Base-by-base conservation (phyloP, 768 basidiomycete genomes). In the Tremella mesenterica region DNA sequence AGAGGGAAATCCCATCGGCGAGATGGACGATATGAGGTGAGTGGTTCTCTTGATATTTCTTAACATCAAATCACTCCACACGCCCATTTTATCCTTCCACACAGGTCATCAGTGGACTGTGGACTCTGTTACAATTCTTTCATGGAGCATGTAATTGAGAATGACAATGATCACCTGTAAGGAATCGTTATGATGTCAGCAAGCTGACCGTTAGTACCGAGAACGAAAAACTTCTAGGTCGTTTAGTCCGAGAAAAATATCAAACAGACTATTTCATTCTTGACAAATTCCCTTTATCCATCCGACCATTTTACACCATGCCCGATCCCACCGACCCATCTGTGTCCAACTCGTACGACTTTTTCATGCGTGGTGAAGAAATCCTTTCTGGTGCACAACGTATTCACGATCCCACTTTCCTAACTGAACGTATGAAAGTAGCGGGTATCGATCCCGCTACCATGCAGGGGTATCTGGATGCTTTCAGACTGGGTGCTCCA, bases 341-440 rank as follows among this genome's bases (percentile, higher is more conserved):
- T 7, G 78, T 95, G 34, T 96, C 95, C 47, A 97, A 97, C 75
- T 97, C 95, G 21, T 99, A 97, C 74, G 95, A 99, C 76, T 97
- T 99, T 77, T 97, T 99, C 81, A 96, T 99, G 93, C 83, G 95
- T 28, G 95, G 95, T 10, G 91, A 99, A 75, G 95, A 99, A 74
- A 97, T 99, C 67, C 79, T 97, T 34, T 96, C 93, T 3, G 95
- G 95, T 14, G 95, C 93, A 25, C 95, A 99, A 73, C 90, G 95
- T 75, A 84, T 97, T 51, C 95, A 99, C 75, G 90, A 96, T 61
- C 81, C 95, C 4, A 74, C 75, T 10, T 76, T 96, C 49, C 82
- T 97, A 57, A 78, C 77, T 48, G 81, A 88, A 75, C 82, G 86
- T 74, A 96, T 97, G 91, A 79, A 79, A 54, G 77, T 76, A 60